Percentiles rank a stretch among this genome's conserved stretches.
Conservation (phyloP, 768 basidiomycete species). For the Termitomyces titanicus region DNA sequence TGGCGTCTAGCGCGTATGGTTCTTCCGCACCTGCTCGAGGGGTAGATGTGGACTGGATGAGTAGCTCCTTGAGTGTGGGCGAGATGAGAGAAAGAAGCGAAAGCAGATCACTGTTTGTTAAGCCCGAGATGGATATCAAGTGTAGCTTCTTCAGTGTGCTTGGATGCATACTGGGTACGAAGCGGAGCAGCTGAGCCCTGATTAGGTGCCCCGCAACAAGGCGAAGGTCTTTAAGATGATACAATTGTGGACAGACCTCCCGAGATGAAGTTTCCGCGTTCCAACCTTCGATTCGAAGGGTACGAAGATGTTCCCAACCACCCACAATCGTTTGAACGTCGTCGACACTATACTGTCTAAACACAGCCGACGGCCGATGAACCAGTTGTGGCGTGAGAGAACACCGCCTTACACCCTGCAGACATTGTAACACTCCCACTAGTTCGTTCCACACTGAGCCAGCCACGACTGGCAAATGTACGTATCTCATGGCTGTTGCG, state of each 20-base stretch:
- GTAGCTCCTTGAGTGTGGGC: background rate
- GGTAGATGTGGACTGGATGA: background rate
- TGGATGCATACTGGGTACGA: background rate
- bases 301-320: constrained; percentile 1
- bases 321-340: constrained; percentile 1
- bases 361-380: background rate
- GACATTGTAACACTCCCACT: background rate
- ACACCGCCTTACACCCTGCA: background rate
- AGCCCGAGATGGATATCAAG: background rate
- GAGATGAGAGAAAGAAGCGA: background rate
- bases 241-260: background rate
- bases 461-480: background rate
- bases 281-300: constrained; percentile 1
- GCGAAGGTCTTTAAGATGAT: constrained; percentile 3
- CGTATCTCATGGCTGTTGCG: background rate
- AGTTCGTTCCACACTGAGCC: background rate
- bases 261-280: background rate
- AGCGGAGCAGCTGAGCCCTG: background rate
- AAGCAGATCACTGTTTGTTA: background rate
- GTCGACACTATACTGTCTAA: background rate
- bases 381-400: background rate
- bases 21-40: background rate
- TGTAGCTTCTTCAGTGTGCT: background rate
- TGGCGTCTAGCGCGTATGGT: constrained; percentile 1
- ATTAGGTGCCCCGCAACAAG: background rate